Percentiles rank a stretch among this genome's conserved stretches.
Evolutionary conservation across 2,329 filamentous ascomycete genomes (phyloP).

Genomic region (Ascosphaera aggregata): DNA sequence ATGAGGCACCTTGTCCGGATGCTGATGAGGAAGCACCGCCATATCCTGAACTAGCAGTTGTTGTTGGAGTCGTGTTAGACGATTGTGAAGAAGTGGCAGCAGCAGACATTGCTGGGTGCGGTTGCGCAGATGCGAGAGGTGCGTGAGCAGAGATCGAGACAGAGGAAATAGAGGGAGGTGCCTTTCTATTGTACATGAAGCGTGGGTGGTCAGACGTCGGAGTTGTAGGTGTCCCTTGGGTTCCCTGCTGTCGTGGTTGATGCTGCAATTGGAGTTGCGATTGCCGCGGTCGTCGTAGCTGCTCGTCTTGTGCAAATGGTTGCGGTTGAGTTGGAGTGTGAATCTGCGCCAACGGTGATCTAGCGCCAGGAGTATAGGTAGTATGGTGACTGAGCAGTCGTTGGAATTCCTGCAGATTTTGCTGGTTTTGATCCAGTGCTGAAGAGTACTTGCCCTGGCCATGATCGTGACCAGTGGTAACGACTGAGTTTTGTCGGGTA

Average conservation of each 20-base stretch:
- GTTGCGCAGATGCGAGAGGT: constrained; percentile 14
- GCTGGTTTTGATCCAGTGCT: neutral
- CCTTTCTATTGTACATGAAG: constrained; percentile 19
- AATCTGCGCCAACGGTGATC: constrained; percentile 6
- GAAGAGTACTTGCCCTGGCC: neutral
- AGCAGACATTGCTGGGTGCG: constrained; percentile 14
- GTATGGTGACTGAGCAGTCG: constrained; percentile 3
- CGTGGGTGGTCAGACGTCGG: constrained; percentile 16
- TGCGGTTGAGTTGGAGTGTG: constrained; percentile 2
- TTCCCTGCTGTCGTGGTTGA: constrained; percentile 8
- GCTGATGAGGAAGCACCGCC: constrained; percentile 11
- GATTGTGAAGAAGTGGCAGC: constrained; percentile 11
- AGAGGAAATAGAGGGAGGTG: constrained; percentile 25
- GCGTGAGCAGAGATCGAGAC: constrained; percentile 24
- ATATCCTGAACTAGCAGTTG: constrained; percentile 12
- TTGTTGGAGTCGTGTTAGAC: neutral
- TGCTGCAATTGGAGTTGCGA: constrained; percentile 1
- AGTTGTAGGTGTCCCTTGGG: constrained; percentile 10
- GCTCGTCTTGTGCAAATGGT: no score
- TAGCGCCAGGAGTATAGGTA: constrained; percentile 1
- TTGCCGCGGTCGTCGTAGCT: constrained; percentile 1
- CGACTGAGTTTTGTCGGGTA: constrained; percentile 22
- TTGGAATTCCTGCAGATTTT: constrained; percentile 5
- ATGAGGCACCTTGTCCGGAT: constrained; percentile 18
- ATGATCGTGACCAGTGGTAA: constrained; percentile 3